phyloP scores from a whole-genome alignment of 352 stramenopile genomes.

The Thraustochytrium sp. region DNA sequence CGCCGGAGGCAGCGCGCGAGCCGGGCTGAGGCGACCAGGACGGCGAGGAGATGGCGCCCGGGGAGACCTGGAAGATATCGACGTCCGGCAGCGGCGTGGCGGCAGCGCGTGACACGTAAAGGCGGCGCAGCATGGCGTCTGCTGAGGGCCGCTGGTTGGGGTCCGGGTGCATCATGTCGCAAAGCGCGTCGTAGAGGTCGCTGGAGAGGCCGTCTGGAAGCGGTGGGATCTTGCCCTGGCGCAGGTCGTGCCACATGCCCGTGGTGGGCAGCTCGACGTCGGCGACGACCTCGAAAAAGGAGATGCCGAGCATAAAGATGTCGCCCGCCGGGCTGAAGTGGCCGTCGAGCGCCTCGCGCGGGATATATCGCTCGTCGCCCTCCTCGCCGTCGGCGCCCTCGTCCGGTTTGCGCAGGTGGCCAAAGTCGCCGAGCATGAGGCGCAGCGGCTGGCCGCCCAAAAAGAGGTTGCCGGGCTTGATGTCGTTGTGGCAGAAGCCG shows the following conservation, averaged over 20 bases:
- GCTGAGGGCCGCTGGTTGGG: background rate
- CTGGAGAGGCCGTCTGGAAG: background rate
- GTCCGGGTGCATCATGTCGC: conserved; percentile 13
- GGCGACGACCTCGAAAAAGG: conserved; percentile 30
- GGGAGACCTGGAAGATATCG: conserved; percentile 4
- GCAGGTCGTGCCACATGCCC: conserved; percentile 15
- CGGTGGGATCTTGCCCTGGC: background rate
- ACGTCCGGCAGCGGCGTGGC: background rate
- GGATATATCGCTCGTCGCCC: conserved; percentile 5
- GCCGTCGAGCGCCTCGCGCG: background rate
- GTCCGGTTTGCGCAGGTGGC: background rate
- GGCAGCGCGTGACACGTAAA: background rate
- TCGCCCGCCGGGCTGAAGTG: background rate
- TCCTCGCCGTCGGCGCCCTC: conserved; percentile 13
- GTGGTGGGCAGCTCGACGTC: conserved; percentile 12
- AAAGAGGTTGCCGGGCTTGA: conserved; percentile 40
- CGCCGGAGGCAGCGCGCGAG: background rate
- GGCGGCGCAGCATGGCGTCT: background rate
- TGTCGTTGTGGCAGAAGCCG: conserved; percentile 26
- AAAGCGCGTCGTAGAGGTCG: background rate
- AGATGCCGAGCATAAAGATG: conserved; percentile 36
- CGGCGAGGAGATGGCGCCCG: background rate
- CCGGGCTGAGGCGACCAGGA: background rate
- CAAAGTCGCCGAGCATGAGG: conserved; percentile 34
- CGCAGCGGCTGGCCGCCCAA: background rate